Base-by-base conservation (phyloP, 2,329 filamentous ascomycete species). In the Zalaria obscura region DNA sequence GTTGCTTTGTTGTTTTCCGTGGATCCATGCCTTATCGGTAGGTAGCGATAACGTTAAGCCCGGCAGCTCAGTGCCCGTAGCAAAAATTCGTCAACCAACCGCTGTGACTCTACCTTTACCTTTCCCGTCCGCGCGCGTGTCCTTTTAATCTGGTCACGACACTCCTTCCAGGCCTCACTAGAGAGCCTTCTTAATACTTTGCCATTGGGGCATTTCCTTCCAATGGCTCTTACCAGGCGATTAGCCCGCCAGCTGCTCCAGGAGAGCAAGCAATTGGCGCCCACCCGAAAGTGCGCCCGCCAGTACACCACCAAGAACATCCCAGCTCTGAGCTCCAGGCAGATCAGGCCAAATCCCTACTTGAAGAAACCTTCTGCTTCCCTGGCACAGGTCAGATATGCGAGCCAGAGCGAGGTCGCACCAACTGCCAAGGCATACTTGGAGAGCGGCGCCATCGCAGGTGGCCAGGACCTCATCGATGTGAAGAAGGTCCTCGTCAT, bases 401-500 rank as follows among this genome's bases (percentile, higher is more conserved):
- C 53, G 44, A 59, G 51, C 50, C 56, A 65, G 49, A 65, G 72
- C 38, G 75, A 91, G 63, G 69, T 78, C 50, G 80, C 84, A 40
- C 85, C 87, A 42, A 84, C 82, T 57, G 76, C 87, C 40, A 79
- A 88, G 66, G 84, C 88, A 47, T 94, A 94, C 64, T 70, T 95
- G 53, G 78, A 86, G 59, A 93, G 85, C 65, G 88, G 87, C 53
- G 82, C 79, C 45, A 80, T 95, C 59, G 83, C 87, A 62, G 80
- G 74, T 45, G 73, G 81, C 44, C 74, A 75, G 55, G 73, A 89
- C 55, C 68, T 83, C 42, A 81, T 95, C 39, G 77, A 94, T 60
- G 87, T 96, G 50, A 93, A 93, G 71, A 96, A 96, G 70, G 89
- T 96, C 40, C 70, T 96, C 47, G 88, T 96, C 53, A 94, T 96